Evolutionary conservation across 306 rosid species (phyloP).

Genomic region (Potentilla sterilis): DNA sequence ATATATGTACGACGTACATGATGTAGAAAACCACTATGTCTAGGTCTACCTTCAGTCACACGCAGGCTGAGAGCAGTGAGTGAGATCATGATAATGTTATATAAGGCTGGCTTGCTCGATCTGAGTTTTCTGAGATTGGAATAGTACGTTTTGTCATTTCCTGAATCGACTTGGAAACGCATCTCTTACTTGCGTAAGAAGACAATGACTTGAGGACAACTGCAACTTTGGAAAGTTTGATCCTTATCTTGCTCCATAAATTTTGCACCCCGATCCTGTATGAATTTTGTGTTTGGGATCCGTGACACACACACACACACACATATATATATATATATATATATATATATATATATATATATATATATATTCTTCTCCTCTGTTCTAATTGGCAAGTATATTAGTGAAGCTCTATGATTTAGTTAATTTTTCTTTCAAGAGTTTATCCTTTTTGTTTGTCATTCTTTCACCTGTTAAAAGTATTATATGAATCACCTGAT

Average conservation of each 20-base stretch:
- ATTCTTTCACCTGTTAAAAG: background rate
- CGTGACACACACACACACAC: too few species aligned
- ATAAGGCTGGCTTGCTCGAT: background rate
- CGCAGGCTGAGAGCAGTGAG: background rate
- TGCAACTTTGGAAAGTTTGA: conserved; percentile 2
- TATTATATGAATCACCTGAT: background rate
- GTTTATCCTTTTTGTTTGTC: background rate
- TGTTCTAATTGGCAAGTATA: background rate
- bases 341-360: too few species aligned
- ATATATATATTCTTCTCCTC: too few species aligned
- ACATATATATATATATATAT: too few species aligned
- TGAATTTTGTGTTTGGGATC: background rate
- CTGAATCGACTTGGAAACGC: conserved; percentile 11
- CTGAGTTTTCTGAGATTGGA: conserved; percentile 5
- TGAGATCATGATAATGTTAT: background rate
- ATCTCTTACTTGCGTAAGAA: background rate
- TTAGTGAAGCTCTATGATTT: background rate
- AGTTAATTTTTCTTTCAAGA: background rate
- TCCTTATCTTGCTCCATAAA: conserved; percentile 8
- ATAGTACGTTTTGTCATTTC: conserved; percentile 2
- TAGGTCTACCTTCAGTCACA: background rate
- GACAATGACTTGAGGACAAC: conserved; percentile 1
- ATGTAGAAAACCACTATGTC: background rate
- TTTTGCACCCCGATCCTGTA: background rate
- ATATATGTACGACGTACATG: background rate